Percentiles rank a stretch among this genome's conserved stretches.
These are phyloP conservation scores for Mytilinidion resinicola DNA, from an alignment of 495 filamentous ascomycete species.

Conservation along the genomic window DNA sequence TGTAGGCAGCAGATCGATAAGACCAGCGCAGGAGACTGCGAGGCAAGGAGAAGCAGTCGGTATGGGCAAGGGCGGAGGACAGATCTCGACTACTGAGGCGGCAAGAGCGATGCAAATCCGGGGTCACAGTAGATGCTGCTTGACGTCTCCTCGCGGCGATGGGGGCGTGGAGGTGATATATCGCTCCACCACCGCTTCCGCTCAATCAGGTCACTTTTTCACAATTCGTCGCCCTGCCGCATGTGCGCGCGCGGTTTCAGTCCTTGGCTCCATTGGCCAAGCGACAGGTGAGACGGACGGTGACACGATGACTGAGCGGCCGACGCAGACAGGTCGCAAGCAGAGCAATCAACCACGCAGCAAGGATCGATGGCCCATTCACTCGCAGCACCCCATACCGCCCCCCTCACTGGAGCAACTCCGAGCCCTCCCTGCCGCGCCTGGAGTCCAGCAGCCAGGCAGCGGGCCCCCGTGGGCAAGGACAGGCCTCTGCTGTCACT, in stretches of 20 bases:
- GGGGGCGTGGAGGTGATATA: constrained; percentile 2
- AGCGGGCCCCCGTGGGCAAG: background rate
- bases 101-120: constrained; percentile 8
- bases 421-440: background rate
- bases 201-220: constrained; percentile 7
- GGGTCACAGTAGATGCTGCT: background rate
- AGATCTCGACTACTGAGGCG: background rate
- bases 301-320: constrained; percentile 8
- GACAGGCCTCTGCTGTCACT: background rate
- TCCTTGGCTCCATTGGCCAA: constrained; percentile 4
- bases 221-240: constrained; percentile 5
- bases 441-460: background rate
- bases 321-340: background rate
- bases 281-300: constrained; percentile 6
- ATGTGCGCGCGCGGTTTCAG: constrained; percentile 8
- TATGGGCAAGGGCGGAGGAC: background rate
- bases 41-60: background rate
- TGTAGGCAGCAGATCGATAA: constrained; percentile 1
- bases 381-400: background rate
- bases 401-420: background rate
- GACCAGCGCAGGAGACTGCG: too few species aligned
- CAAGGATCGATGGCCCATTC: constrained; percentile 3
- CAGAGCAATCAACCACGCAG: background rate
- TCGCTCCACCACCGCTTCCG: background rate
- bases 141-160: background rate